Evolutionary conservation across 495 filamentous ascomycete genomes (phyloP), one percentile per base, ranked within the genome.

Genomic region (Penicilliopsis zonata): DNA sequence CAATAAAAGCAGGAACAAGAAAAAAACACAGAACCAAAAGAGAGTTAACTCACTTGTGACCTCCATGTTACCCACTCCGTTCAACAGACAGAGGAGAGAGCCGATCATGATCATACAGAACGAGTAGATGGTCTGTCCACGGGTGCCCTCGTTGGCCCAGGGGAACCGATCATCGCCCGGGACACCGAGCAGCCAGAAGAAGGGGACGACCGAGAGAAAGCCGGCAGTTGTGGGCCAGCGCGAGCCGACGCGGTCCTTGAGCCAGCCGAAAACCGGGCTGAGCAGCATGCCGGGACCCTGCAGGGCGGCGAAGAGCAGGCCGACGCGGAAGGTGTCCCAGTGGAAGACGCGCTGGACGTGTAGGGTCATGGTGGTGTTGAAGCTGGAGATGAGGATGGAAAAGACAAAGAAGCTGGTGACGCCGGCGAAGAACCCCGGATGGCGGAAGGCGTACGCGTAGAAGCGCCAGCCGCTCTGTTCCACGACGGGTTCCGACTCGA

Each of bases 291-390:
- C 38, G 0, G 59, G 59, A 10, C 35, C 37, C 20, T 57, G 45
- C 5, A 61, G 35, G 3, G 37, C 24, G 15, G 47, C 40, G 17
- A 61, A 53, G 32, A 59, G 30, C 19, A 58, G 28, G 2, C 57
- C 51, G 1, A 46, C 40, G 3, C 31, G 36, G 15, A 50, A 28
- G 2, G 38, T 44, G 1, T 49, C 50, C 55, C 57, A 61, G 6
- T 35, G 38, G 31, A 61, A 61, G 10, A 38, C 35, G 2, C 38
- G 20, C 10, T 42, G 41, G 6, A 57, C 42, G 38, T 59, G 55
- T 2, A 55, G 29, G 0, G 55, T 35, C 1, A 59, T 28, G 0
- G 57, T 61, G 0, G 50, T 46, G 9, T 55, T 40, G 24, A 59
- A 52, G 18, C 41, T 42, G 21, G 45, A 38, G 13, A 53, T 36